Evolutionary conservation across 805 yeast species (phyloP).

Genomic region (Kluyveromyces siamensis): DNA sequence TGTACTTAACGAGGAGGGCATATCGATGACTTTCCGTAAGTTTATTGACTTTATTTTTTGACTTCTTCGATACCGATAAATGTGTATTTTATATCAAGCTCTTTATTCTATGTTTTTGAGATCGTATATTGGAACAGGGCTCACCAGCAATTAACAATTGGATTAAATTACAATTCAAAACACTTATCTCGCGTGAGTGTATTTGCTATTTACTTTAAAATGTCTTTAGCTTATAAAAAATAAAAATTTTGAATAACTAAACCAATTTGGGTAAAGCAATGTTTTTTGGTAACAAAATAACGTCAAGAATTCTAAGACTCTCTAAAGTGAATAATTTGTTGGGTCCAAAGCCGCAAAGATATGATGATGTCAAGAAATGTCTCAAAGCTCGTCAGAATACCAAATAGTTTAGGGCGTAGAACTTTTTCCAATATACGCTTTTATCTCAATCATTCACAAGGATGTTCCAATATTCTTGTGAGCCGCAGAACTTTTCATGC

Average conservation of each 20-base stretch:
- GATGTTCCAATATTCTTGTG: too few relatives aligned
- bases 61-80: neutral
- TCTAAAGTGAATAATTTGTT: too few relatives aligned
- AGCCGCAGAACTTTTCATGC: neutral
- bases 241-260: too few relatives aligned
- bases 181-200: neutral
- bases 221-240: too few relatives aligned
- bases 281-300: too few relatives aligned
- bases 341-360: neutral
- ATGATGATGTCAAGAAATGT: neutral
- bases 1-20: conserved; percentile 8
- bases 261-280: neutral
- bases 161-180: too few relatives aligned
- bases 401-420: neutral
- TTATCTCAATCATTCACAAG: too few relatives aligned
- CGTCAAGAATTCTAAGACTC: too few relatives aligned
- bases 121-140: neutral
- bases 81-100: too few relatives aligned
- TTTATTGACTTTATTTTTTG: too few relatives aligned
- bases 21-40: neutral
- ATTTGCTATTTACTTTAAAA: neutral
- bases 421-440: too few relatives aligned
- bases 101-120: too few relatives aligned
- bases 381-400: neutral
- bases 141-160: neutral